A percentile compares a stretch with the other conserved stretches of the same genome.
Evolutionary conservation across 768 basidiomycete species (phyloP).

Genomic region (Boletus fagicola): DNA sequence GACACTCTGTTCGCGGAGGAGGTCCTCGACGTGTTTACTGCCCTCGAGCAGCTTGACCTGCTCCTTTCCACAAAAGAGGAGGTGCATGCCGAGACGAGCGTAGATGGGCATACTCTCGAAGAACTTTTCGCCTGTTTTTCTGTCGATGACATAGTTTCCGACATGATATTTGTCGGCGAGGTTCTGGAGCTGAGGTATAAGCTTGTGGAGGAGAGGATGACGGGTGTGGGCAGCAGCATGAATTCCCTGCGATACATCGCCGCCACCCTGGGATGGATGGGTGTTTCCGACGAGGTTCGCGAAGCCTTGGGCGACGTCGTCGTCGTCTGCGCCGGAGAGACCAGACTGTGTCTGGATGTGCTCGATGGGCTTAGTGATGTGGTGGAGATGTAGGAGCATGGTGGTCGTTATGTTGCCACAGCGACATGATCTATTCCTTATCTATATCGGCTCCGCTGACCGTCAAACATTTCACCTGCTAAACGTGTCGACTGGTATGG

Average conservation of each 20-base stretch:
- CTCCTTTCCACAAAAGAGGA: conserved; percentile 61
- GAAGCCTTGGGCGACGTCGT: conserved; percentile 23
- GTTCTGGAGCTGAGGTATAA: conserved; percentile 56
- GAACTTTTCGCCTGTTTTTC: conserved; percentile 48
- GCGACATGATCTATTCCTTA: background rate
- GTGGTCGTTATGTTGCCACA: background rate
- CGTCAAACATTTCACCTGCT: background rate
- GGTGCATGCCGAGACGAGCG: conserved; percentile 71
- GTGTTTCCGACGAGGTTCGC: conserved; percentile 22
- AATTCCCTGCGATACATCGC: conserved; percentile 27
- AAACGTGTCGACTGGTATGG: background rate
- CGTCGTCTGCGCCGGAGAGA: conserved; percentile 17
- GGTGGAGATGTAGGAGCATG: conserved; percentile 19
- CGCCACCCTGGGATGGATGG: conserved; percentile 3
- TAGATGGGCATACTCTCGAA: conserved; percentile 79
- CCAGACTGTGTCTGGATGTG: conserved; percentile 21
- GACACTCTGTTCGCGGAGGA: conserved; percentile 55
- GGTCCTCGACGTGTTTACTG: conserved; percentile 44
- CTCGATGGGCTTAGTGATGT: conserved; percentile 31
- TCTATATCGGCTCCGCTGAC: conserved; percentile 7
- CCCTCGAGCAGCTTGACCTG: conserved; percentile 48
- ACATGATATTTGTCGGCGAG: conserved; percentile 52
- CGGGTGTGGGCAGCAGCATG: conserved; percentile 35
- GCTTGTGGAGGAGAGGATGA: conserved; percentile 42
- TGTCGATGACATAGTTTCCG: conserved; percentile 56